Conservation (phyloP, 805 yeast genomes). For the Lachancea lanzarotensis region DNA sequence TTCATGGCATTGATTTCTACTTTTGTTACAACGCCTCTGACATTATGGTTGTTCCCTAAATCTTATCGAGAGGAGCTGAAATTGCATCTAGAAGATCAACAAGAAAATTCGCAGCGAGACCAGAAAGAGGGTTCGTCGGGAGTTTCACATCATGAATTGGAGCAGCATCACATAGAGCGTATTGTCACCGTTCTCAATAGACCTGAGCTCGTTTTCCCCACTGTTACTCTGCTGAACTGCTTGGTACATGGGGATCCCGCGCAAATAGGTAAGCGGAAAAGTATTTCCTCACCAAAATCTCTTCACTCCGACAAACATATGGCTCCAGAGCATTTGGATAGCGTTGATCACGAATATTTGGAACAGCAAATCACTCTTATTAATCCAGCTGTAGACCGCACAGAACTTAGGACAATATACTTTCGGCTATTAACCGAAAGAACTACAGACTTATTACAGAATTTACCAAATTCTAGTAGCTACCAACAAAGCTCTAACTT, state of each 20-base stretch:
- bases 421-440: conserved; percentile 57
- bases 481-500: conserved; percentile 23
- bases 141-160: background rate
- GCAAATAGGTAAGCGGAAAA: background rate
- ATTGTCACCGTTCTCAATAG: conserved; percentile 8
- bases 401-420: conserved; percentile 32
- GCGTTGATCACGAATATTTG: background rate
- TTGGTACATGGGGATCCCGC: conserved; percentile 8
- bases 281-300: background rate
- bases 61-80: conserved; percentile 49
- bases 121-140: background rate
- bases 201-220: conserved; percentile 3
- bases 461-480: conserved; percentile 38
- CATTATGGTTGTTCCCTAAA: conserved; percentile 55
- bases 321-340: too few species aligned
- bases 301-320: background rate
- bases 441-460: conserved; percentile 63
- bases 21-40: conserved; percentile 71
- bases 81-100: conserved; percentile 26
- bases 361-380: background rate
- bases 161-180: background rate
- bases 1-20: conserved; percentile 78
- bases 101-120: conserved; percentile 18
- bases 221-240: conserved; percentile 14
- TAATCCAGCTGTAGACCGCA: conserved; percentile 12